Base-by-base conservation (phyloP, 1,139 yeast genomes). In the Kluyveromyces sp. region DNA sequence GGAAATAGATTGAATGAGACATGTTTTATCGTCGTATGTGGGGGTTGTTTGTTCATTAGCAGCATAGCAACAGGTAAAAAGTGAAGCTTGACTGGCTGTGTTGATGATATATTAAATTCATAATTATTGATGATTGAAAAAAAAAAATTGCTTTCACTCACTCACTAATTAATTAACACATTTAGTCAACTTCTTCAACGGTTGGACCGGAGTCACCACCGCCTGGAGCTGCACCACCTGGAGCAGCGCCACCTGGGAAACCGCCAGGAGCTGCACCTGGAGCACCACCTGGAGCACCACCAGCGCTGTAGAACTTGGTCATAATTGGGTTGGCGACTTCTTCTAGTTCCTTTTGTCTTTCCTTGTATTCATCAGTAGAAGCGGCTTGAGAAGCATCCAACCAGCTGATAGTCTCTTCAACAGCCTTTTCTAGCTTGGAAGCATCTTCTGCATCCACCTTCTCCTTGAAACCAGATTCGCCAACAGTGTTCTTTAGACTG, bases 381-480 rank as follows among this genome's bases (percentile, higher is more conserved):
- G 96, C 97, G 48, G 84, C 75, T 55, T 84, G 90, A 58, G 81
- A 83, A 66, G 86, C 86, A 66, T 89, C 96, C 59, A 90, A 72
- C 80, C 92, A 90, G 65, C 83, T 88, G 57, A 83, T 72, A 41
- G 90, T 77, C 66, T 87, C 95, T 69, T 83, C 83, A 59, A 89
- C 72, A 53, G 95, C 96, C 60, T 88, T 95, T 56, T 77, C 76
- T 59, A 90, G 71, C 57, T 90, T 77, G 70, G 84, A 90, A 69
- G 79, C 81, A 70, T 90, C 97, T 52, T 86, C 96, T 54, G 81
- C 95, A 51, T 79, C 87, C 63, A 89, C 78, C 73, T 86, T 85
- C 56, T 79, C 77, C 48, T 84, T 88, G 64, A 84, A 78, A 51
- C 72, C 71, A 49, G 71, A 69, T 65, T 84, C 92, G 54, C 69